Conservation (phyloP, 306 rosid species). For the Dalbergia cultrata region DNA sequence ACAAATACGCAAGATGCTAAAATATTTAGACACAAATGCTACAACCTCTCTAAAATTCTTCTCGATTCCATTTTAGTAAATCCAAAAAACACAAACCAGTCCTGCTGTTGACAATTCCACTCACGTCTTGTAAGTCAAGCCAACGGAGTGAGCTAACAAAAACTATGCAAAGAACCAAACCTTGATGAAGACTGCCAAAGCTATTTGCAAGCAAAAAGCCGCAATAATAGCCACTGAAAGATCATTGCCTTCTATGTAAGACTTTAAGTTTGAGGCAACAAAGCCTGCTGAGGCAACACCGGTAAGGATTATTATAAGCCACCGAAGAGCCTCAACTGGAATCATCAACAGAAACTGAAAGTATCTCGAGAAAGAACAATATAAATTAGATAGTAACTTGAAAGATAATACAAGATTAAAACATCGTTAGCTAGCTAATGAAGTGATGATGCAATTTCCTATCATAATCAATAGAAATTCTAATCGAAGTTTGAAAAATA, state of each 20-base stretch:
- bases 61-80: conserved; percentile 40
- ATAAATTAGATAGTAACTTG: conserved; percentile 40
- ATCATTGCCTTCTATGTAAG: conserved; percentile 63
- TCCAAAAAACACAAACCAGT: conserved; percentile 46
- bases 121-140: conserved; percentile 16
- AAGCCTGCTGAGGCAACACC: conserved; percentile 92
- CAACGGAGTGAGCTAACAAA: conserved; percentile 24
- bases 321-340: conserved; percentile 85
- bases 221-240: conserved; percentile 68
- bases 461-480: conserved; percentile 2
- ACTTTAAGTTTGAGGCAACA: conserved; percentile 79
- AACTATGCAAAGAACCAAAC: conserved; percentile 93
- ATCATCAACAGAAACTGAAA: conserved; percentile 88
- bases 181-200: conserved; percentile 91
- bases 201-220: conserved; percentile 87
- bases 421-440: conserved; percentile 15
- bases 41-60: conserved; percentile 40
- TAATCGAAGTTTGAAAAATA: background rate
- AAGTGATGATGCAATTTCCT: conserved; percentile 13
- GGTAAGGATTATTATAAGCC: conserved; percentile 72
- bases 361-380: conserved; percentile 32
- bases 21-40: conserved; percentile 35
- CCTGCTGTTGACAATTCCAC: conserved; percentile 41
- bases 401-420: conserved; percentile 27
- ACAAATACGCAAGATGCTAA: conserved; percentile 39